Conservation (phyloP, 768 basidiomycete genomes). For the Tricholoma bakamatsutake region DNA sequence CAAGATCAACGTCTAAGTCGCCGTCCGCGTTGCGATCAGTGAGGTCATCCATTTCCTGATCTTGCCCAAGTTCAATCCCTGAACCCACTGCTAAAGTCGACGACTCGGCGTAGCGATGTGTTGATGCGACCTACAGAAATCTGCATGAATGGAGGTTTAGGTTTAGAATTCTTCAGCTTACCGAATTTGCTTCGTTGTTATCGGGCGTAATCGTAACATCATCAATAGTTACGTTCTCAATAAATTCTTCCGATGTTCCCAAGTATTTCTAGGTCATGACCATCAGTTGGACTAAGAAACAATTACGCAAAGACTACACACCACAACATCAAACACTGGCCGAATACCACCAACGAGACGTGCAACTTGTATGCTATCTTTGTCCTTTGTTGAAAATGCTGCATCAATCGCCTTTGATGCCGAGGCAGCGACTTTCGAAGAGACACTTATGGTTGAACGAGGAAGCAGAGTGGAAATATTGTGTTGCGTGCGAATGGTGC, state of each 20-base stretch:
- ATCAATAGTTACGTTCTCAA: conserved; percentile 43
- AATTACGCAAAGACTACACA: conserved; percentile 27
- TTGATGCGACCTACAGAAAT: conserved; percentile 35
- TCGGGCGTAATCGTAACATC: conserved; percentile 22
- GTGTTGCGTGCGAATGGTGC: conserved; percentile 34
- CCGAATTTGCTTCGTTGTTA: conserved; percentile 2
- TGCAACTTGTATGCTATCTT: conserved; percentile 44
- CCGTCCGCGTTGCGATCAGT: conserved; percentile 53
- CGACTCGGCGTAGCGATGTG: conserved; percentile 65
- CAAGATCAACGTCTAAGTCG: conserved; percentile 73
- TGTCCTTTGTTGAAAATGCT: conserved; percentile 35
- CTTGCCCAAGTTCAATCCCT: conserved; percentile 62
- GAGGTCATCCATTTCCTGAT: conserved; percentile 47
- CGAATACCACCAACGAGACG: conserved; percentile 49
- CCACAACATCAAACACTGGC: conserved; percentile 55
- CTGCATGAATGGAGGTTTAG: background rate
- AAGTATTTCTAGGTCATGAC: conserved; percentile 40
- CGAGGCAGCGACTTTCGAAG: conserved; percentile 31
- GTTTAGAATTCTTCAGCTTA: background rate
- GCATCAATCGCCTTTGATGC: conserved; percentile 39
- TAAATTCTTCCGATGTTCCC: conserved; percentile 47
- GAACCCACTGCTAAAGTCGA: conserved; percentile 56
- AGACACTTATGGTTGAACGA: conserved; percentile 40
- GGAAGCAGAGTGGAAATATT: conserved; percentile 47
- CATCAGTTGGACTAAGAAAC: background rate